These are phyloP conservation scores for Phytomonas sp. DNA, from an alignment of 208 protist genomes.

Conservation along the genomic window DNA sequence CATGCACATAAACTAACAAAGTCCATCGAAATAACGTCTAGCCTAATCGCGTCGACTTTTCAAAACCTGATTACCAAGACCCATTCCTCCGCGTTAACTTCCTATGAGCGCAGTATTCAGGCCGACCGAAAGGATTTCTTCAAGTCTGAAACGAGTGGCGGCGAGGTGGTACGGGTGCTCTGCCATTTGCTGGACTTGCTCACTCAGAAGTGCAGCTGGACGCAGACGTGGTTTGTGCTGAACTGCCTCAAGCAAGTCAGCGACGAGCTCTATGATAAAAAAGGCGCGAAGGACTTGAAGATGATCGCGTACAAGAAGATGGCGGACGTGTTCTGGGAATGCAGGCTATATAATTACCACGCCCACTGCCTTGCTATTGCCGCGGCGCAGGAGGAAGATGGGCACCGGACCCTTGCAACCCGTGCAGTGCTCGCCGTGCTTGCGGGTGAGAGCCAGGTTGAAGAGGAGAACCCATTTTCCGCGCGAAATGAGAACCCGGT, in stretches of 20 bases:
- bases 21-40: conserved; percentile 31
- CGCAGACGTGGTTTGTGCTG: conserved; percentile 37
- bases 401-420: conserved; percentile 26
- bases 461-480: conserved; percentile 46
- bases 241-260: conserved; percentile 53
- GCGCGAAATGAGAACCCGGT: conserved; percentile 25
- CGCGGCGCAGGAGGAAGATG: conserved; percentile 28
- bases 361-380: conserved; percentile 56
- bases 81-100: conserved; percentile 14
- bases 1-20: conserved; percentile 34
- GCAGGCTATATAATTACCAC: conserved; percentile 53
- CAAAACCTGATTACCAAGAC: conserved; percentile 34
- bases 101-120: conserved; percentile 21
- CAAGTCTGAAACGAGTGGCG: conserved; percentile 21
- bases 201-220: conserved; percentile 34
- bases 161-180: conserved; percentile 43
- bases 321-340: conserved; percentile 62
- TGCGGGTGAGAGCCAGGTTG: conserved; percentile 32
- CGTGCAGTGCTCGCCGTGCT: conserved; percentile 63
- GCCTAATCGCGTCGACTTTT: conserved; percentile 33
- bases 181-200: conserved; percentile 43
- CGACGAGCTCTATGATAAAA: conserved; percentile 26
- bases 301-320: conserved; percentile 46
- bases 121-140: conserved; percentile 52
- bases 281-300: conserved; percentile 19